Evolutionary conservation across 225 moss, liverwort and hornwort genomes (phyloP).

Genomic region (Marchantia polymorpha): DNA sequence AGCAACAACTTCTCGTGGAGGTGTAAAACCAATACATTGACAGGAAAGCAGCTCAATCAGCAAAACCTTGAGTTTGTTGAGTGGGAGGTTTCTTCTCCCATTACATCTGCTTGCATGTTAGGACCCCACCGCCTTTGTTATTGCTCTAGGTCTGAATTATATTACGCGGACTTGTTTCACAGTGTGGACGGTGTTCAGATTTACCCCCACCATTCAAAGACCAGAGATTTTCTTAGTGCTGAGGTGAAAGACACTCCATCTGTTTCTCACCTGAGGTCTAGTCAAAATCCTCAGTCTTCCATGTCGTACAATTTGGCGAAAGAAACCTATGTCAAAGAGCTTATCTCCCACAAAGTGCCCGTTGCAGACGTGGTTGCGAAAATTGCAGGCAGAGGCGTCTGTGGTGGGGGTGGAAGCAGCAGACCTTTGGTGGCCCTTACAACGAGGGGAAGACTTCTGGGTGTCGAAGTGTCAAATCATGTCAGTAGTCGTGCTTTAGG

Average conservation of each 20-base stretch:
- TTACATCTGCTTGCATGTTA: slow-evolving; percentile 64
- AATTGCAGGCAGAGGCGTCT: slow-evolving; percentile 56
- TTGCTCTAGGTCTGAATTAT: slow-evolving; percentile 42
- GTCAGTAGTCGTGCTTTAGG: slow-evolving; percentile 30
- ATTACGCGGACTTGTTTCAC: slow-evolving; percentile 45
- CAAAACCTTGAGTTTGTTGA: slow-evolving; percentile 42
- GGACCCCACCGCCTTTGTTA: slow-evolving; percentile 58
- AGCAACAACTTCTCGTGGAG: slow-evolving; percentile 27
- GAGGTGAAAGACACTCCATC: neutral
- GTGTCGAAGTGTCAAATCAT: slow-evolving; percentile 53
- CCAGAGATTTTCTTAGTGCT: neutral
- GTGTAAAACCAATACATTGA: slow-evolving; percentile 16
- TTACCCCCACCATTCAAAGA: neutral
- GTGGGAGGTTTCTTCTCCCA: slow-evolving; percentile 42
- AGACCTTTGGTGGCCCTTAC: slow-evolving; percentile 64
- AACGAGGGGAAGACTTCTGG: slow-evolving; percentile 61
- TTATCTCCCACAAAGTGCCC: slow-evolving; percentile 42
- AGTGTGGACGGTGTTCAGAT: neutral
- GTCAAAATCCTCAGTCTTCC: slow-evolving; percentile 22
- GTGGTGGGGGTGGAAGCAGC: slow-evolving; percentile 40
- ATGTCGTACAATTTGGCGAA: neutral
- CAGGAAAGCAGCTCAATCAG: slow-evolving; percentile 25
- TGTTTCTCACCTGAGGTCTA: slow-evolving; percentile 2
- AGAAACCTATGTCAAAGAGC: slow-evolving; percentile 25
- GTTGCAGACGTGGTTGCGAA: slow-evolving; percentile 45